Base-by-base conservation (phyloP, 2,329 filamentous ascomycete genomes). In the Fusarium sp. region DNA sequence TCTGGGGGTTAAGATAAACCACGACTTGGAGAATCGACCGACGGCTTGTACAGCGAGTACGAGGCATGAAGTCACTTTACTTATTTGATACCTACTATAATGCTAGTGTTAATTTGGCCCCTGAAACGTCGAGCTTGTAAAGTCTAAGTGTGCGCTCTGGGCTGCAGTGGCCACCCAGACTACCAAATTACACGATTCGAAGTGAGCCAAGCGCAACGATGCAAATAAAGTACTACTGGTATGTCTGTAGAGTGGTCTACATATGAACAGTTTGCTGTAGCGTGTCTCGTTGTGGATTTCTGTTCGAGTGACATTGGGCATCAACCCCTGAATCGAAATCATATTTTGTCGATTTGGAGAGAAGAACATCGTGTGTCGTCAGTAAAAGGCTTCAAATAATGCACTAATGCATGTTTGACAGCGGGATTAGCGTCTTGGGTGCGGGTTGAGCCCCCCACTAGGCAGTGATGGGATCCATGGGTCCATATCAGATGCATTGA, bases 391-490 rank as follows among this genome's bases (percentile, higher is more conserved):
- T 9, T 35, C 10, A 10, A 17, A 37, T 27, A 3, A 4, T n/a
- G 3, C 2, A 27, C 10, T 9, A 13, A 39, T 13, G 6, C 23
- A 35, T 23, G 41, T 4, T 2, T 20, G 10, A 7, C 22, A 15
- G 15, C 27, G 15, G 10, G 4, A 47, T 22, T 15, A n/a, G 30
- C 19, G 39, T 35, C 25, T 14, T 27, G 14, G 15, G 15, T 47
- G 35, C 7, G 20, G 14, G 15, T 15, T 15, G 15, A 41, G 19
- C n/a, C n/a, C 35, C 30, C 60, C 59, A 64, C 23, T 23, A 20
- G 46, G 19, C 45, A 51, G 61, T 64, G 59, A 44, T 58, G 59
- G 23, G 30, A 47, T 37, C 5, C 35, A 37, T 37, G 17, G 35
- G 9, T 37, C 9, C 35, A 37, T 37, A 51, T 39, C n/a, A 32